phyloP scores from a whole-genome alignment of 2,329 filamentous ascomycete genomes.

The Curvularia verruculosa region DNA sequence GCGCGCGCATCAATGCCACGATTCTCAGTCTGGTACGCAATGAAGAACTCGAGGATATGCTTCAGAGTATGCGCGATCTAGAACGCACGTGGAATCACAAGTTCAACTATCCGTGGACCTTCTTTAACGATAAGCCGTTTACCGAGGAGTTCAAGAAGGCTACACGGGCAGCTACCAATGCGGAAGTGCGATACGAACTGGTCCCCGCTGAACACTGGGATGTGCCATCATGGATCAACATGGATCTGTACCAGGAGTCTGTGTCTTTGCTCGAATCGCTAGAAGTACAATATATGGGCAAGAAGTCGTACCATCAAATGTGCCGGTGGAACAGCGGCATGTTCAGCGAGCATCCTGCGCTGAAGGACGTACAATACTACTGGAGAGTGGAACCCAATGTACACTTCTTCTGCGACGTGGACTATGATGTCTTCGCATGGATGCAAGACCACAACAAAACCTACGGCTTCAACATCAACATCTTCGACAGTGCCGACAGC shows the following conservation, averaged over 20 bases:
- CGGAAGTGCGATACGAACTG: constrained; percentile 82
- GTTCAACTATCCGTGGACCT: constrained; percentile 99
- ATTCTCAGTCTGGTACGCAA: constrained; percentile 92
- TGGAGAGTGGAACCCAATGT: constrained; percentile 99
- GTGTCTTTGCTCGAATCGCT: constrained; percentile 81
- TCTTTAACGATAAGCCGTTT: constrained; percentile 97
- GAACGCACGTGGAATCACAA: constrained; percentile 97
- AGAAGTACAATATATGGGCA: constrained; percentile 86
- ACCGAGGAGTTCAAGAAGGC: constrained; percentile 87
- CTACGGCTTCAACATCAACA: constrained; percentile 97
- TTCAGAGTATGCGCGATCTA: constrained; percentile 87
- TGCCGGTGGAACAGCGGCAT: constrained; percentile 98
- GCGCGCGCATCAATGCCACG: constrained; percentile 89
- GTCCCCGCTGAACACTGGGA: constrained; percentile 97
- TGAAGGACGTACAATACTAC: constrained; percentile 85
- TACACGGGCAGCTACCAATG: constrained; percentile 83
- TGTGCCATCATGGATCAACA: constrained; percentile 88
- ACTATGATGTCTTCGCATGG: constrained; percentile 98
- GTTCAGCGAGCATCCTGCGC: constrained; percentile 94
- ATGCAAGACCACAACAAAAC: constrained; percentile 99
- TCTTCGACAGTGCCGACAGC: constrained; percentile 89
- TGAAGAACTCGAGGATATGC: constrained; percentile 80
- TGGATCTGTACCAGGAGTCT: constrained; percentile 83
- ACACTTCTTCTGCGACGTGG: constrained; percentile 98
- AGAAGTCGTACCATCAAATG: constrained; percentile 97